Conservation (phyloP, 73 alveolate species). For the Paramecium caudatum region DNA sequence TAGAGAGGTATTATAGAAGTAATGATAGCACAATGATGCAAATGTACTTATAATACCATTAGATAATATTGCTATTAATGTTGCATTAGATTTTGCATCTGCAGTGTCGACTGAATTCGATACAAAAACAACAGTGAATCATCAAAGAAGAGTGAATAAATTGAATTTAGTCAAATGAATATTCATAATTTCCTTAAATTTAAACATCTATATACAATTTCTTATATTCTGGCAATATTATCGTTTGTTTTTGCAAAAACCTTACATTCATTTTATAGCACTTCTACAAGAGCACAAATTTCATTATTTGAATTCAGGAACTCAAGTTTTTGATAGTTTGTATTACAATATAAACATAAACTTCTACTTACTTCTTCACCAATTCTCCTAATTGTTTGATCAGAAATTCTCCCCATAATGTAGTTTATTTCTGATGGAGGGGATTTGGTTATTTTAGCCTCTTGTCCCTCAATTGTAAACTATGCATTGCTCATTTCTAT, state of each 20-base stretch:
- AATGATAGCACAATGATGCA: conserved; percentile 35
- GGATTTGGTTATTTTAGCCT: neutral
- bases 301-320: neutral
- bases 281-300: neutral
- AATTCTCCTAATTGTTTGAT: neutral
- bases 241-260: neutral
- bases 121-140: conserved; percentile 2
- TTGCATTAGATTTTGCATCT: neutral
- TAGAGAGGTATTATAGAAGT: conserved; percentile 1
- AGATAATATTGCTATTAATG: neutral
- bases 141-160: conserved; percentile 52
- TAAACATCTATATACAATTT: conserved; percentile 46
- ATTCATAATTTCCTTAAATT: conserved; percentile 3
- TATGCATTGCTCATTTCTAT: neutral
- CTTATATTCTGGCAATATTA: conserved; percentile 31
- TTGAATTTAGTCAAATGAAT: conserved; percentile 20
- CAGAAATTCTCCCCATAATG: neutral
- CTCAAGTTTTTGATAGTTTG: neutral
- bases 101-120: neutral
- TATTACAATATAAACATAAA: no score
- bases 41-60: conserved; percentile 44
- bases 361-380: neutral
- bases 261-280: neutral
- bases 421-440: neutral
- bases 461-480: neutral